Evolutionary conservation across 768 basidiomycete species (phyloP).

Genomic region (Psilocybe sp.): DNA sequence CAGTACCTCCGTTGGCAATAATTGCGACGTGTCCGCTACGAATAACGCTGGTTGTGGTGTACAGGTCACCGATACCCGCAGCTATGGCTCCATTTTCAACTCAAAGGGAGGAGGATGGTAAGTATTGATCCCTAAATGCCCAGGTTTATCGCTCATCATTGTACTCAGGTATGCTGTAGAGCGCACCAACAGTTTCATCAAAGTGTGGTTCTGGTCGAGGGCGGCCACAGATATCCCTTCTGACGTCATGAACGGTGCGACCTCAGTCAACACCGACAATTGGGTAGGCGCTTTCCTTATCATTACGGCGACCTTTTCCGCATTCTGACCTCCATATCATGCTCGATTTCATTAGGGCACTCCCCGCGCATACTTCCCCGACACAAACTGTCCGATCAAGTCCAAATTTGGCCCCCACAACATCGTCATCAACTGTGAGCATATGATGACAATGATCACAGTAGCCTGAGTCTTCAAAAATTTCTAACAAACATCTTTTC

Average conservation of each 20-base stretch:
- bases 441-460: not conserved
- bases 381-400: conserved; percentile 50
- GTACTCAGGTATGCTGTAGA: conserved; percentile 58
- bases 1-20: conserved; percentile 34
- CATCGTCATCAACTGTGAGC: conserved; percentile 60
- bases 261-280: conserved; percentile 41
- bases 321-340: not conserved
- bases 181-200: conserved; percentile 53
- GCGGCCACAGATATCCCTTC: conserved; percentile 39
- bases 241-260: conserved; percentile 41
- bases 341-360: conserved; percentile 40
- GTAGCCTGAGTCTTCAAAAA: not conserved
- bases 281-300: conserved; percentile 40
- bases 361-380: conserved; percentile 62
- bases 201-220: conserved; percentile 73
- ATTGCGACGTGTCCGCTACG: conserved; percentile 48
- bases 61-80: conserved; percentile 33
- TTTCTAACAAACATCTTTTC: not conserved
- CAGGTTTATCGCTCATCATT: not conserved
- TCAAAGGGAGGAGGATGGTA: conserved; percentile 61
- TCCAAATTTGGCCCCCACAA: conserved; percentile 56
- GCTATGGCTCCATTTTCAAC: conserved; percentile 61
- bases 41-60: conserved; percentile 61
- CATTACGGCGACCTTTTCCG: not conserved
- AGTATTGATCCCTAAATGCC: conserved; percentile 9